These are phyloP conservation scores for Isoetes engelmannii DNA, from an alignment of 83 land plant genomes.

Conservation along the genomic window DNA sequence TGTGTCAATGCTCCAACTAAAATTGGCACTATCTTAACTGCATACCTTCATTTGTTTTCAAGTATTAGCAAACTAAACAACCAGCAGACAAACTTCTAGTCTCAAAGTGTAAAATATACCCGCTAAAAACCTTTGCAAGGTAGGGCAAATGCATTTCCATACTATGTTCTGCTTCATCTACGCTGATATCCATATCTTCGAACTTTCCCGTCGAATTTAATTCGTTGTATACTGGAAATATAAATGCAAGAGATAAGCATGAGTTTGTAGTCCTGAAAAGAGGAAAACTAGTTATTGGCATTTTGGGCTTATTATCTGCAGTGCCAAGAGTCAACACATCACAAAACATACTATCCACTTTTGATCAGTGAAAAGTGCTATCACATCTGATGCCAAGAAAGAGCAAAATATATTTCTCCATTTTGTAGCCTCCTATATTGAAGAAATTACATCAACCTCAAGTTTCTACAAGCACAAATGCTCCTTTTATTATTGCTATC, in stretches of 20 bases:
- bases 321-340: too few species aligned
- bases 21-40: constrained; percentile 88
- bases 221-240: constrained; percentile 63
- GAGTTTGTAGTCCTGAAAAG: too few species aligned
- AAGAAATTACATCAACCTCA: too few species aligned
- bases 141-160: constrained; percentile 99
- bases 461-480: too few species aligned
- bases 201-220: constrained; percentile 75
- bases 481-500: too few species aligned
- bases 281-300: too few species aligned
- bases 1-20: constrained; percentile 78
- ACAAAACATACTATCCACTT: too few species aligned
- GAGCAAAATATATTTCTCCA: too few species aligned
- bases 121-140: constrained; percentile 80
- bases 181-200: constrained; percentile 71
- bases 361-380: too few species aligned
- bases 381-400: too few species aligned
- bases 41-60: constrained; percentile 33
- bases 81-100: background rate
- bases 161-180: constrained; percentile 99
- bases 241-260: constrained; percentile 8
- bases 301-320: too few species aligned
- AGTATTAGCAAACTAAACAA: background rate
- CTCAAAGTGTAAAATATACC: constrained; percentile 38
- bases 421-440: too few species aligned